phyloP scores from a whole-genome alignment of 768 basidiomycete genomes.

The Russula sp. region DNA sequence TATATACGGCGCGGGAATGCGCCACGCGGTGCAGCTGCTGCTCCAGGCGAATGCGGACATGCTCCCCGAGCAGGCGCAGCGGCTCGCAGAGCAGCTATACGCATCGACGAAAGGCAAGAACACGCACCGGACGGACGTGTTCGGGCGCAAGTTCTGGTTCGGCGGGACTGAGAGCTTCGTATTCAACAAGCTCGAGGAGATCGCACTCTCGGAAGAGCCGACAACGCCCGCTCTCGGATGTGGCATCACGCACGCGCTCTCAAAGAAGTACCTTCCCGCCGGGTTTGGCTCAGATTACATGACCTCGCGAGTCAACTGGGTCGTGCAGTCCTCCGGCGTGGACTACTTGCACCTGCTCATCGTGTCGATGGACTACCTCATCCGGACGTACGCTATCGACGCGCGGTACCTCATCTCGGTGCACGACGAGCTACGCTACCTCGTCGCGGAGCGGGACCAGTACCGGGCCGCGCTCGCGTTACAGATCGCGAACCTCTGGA shows the following conservation, averaged over 20 bases:
- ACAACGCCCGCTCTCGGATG: conserved; percentile 92
- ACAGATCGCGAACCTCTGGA: conserved; percentile 96
- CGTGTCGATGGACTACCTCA: conserved; percentile 89
- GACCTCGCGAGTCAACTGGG: conserved; percentile 98
- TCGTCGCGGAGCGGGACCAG: conserved; percentile 82
- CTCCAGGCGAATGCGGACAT: conserved; percentile 80
- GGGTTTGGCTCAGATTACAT: conserved; percentile 84
- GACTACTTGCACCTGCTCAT: conserved; percentile 97
- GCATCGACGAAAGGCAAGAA: conserved; percentile 90
- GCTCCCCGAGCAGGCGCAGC: conserved; percentile 70
- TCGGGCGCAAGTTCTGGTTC: conserved; percentile 88
- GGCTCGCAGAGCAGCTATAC: conserved; percentile 80
- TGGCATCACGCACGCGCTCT: conserved; percentile 89
- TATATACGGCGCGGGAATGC: conserved; percentile 97
- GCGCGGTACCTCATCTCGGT: conserved; percentile 95
- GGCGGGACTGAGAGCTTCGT: conserved; percentile 94
- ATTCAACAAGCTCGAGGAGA: conserved; percentile 96
- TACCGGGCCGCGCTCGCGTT: conserved; percentile 89
- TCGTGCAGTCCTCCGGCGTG: conserved; percentile 96
- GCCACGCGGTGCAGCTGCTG: conserved; percentile 83
- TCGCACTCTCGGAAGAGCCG: conserved; percentile 80
- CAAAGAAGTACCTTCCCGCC: conserved; percentile 78
- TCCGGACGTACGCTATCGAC: conserved; percentile 70
- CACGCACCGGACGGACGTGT: conserved; percentile 67
- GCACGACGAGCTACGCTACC: conserved; percentile 93